Percentiles rank a stretch among this genome's conserved stretches.
phyloP scores from a whole-genome alignment of 1,139 yeast genomes.

The Debaryomyces robertsiae region DNA sequence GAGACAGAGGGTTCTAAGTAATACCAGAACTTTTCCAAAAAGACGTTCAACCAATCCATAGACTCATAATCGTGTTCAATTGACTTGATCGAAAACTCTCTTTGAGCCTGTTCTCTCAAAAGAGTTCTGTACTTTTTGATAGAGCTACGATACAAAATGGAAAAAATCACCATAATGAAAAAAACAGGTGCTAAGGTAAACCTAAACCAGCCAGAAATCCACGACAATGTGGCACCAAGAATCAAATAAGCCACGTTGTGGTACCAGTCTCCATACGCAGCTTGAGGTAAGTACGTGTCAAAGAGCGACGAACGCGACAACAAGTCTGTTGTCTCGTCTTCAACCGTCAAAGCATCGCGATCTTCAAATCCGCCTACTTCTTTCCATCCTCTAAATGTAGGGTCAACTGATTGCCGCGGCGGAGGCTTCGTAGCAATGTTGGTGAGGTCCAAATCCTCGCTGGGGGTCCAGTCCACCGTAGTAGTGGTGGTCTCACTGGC shows the following conservation, averaged over 20 bases:
- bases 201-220: constrained; percentile 75
- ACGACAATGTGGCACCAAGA: constrained; percentile 68
- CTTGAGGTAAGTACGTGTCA: constrained; percentile 70
- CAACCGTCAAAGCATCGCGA: constrained; percentile 61
- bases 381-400: constrained; percentile 87
- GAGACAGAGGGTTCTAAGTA: constrained; percentile 89
- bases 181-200: constrained; percentile 83
- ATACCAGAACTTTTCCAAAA: constrained; percentile 88
- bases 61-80: constrained; percentile 90
- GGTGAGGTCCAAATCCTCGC: constrained; percentile 39
- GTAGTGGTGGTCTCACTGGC: constrained; percentile 12
- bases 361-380: constrained; percentile 89
- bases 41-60: constrained; percentile 91
- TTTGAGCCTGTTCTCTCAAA: constrained; percentile 78
- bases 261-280: constrained; percentile 91
- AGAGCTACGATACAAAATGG: constrained; percentile 79
- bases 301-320: constrained; percentile 67
- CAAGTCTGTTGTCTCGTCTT: constrained; percentile 71
- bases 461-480: constrained; percentile 23
- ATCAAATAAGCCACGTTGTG: constrained; percentile 76
- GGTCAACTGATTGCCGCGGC: constrained; percentile 58
- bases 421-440: constrained; percentile 43
- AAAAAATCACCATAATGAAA: constrained; percentile 59
- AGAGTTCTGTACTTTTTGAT: constrained; percentile 74
- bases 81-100: constrained; percentile 77